phyloP scores from a whole-genome alignment of 306 rosid genomes.

The Cicer judaicum region DNA sequence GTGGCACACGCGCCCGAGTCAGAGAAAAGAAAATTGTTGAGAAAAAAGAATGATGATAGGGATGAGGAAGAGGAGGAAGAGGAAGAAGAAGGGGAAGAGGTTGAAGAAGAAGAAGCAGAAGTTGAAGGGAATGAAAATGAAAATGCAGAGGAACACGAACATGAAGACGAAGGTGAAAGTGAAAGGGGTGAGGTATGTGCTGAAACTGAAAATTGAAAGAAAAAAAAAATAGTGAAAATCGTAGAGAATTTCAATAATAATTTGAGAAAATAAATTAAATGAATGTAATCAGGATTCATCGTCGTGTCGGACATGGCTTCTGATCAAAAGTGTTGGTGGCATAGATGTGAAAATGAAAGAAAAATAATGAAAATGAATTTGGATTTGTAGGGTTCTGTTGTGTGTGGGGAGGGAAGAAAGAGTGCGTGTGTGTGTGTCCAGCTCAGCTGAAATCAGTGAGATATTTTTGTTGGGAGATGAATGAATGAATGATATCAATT shows the following conservation, averaged over 20 bases:
- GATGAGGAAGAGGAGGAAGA: constrained; percentile 48
- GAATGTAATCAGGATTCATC: no score
- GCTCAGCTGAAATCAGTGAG: constrained; percentile 66
- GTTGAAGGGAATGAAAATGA: constrained; percentile 39
- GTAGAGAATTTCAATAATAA: no score
- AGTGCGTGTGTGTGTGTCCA: constrained; percentile 45
- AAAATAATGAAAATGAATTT: background rate
- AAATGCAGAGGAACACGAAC: constrained; percentile 25
- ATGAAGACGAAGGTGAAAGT: constrained; percentile 50
- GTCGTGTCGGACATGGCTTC: no score
- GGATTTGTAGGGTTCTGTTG: background rate
- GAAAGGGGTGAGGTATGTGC: constrained; percentile 68
- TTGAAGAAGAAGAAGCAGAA: constrained; percentile 36
- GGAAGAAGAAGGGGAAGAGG: constrained; percentile 39
- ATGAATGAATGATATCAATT: constrained; percentile 44
- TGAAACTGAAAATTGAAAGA: background rate
- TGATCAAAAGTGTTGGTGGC: no score
- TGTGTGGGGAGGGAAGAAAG: constrained; percentile 19
- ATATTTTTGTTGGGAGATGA: constrained; percentile 36
- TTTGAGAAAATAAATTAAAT: no score
- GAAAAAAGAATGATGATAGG: constrained; percentile 9
- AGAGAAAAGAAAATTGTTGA: constrained; percentile 36
- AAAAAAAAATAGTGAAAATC: background rate
- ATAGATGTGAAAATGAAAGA: background rate
- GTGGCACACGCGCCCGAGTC: constrained; percentile 49